These are phyloP conservation scores for Alisma plantagoaquatica DNA, from an alignment of 106 monocot species.

Conservation along the genomic window DNA sequence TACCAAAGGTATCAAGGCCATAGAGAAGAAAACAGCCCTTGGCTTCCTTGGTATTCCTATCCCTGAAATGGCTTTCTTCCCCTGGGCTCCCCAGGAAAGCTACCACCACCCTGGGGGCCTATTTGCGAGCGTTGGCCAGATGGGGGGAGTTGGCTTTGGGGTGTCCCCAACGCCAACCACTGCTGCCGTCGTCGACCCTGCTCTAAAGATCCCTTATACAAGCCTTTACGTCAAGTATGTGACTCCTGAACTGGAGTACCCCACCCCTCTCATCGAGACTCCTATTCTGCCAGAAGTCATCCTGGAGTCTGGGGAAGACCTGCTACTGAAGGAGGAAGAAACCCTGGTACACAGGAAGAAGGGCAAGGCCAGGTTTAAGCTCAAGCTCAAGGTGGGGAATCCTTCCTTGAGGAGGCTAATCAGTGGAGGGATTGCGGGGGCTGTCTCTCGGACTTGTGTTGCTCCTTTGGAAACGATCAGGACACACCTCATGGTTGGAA, in stretches of 20 bases:
- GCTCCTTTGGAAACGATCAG: conserved; percentile 85
- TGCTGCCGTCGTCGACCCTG: conserved; percentile 19
- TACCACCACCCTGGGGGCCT: conserved; percentile 30
- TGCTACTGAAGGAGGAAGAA: conserved; percentile 3
- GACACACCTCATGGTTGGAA: conserved; percentile 89
- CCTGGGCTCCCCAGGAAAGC: conserved; percentile 28
- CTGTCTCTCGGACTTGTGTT: conserved; percentile 67
- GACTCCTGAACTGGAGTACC: conserved; percentile 28
- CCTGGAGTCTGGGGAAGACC: conserved; percentile 8
- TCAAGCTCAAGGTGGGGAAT: conserved; percentile 53
- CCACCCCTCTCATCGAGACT: conserved; percentile 3
- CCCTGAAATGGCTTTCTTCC: conserved; percentile 24
- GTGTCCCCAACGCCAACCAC: conserved; percentile 25
- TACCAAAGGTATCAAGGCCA: conserved; percentile 7
- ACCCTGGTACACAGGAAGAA: background rate
- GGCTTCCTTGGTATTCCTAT: conserved; percentile 16
- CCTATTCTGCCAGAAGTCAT: no score
- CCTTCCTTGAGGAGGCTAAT: no score
- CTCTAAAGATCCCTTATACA: conserved; percentile 22
- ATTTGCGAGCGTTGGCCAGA: conserved; percentile 51
- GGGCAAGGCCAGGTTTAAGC: conserved; percentile 28
- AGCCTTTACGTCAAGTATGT: conserved; percentile 48
- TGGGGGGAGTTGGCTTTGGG: conserved; percentile 32
- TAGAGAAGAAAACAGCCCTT: conserved; percentile 33
- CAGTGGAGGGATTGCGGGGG: no score